A percentile compares a stretch with the other conserved stretches of the same genome.
Evolutionary conservation across 2,329 filamentous ascomycete genomes (phyloP).

Genomic region (Penicillium concentricum): DNA sequence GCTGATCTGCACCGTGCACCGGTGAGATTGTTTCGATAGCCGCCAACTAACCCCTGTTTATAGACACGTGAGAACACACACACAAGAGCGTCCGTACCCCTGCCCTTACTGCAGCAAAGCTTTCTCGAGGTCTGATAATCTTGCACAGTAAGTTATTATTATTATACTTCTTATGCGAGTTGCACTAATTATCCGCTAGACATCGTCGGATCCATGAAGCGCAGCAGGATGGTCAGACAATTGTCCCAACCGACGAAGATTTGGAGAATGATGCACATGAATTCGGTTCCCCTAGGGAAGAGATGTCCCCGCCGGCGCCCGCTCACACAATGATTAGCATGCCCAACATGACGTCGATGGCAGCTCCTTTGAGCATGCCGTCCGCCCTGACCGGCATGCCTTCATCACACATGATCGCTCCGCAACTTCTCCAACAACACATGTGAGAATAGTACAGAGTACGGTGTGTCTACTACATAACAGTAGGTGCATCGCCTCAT

Average conservation of each 20-base stretch:
- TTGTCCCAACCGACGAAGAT: slow-evolving; percentile 66
- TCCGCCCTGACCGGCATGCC: slow-evolving; percentile 43
- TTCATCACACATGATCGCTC: slow-evolving; percentile 43
- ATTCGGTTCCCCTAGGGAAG: slow-evolving; percentile 74
- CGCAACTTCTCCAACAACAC: slow-evolving; percentile 45
- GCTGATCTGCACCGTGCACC: slow-evolving; percentile 32
- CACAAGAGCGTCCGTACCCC: slow-evolving; percentile 96
- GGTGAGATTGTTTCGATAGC: slow-evolving; percentile 47
- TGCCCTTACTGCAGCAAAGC: slow-evolving; percentile 98
- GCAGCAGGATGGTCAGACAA: slow-evolving; percentile 56
- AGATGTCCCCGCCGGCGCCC: slow-evolving; percentile 59
- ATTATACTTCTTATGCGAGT: not conserved
- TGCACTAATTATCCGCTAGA: slow-evolving; percentile 48
- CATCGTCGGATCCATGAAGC: slow-evolving; percentile 80
- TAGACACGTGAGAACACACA: slow-evolving; percentile 98
- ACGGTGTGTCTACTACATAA: not conserved
- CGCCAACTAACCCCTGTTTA: slow-evolving; percentile 52
- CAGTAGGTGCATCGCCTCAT: not conserved
- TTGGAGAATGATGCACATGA: slow-evolving; percentile 87
- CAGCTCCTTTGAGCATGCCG: slow-evolving; percentile 35
- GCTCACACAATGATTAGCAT: slow-evolving; percentile 35
- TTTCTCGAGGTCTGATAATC: slow-evolving; percentile 97
- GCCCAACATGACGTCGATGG: slow-evolving; percentile 38
- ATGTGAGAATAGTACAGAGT: slow-evolving; percentile 30
- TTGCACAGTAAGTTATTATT: slow-evolving; percentile 75